These are phyloP conservation scores for Gnaphalium uliginosum DNA, from an alignment of 129 eudicot species.

Conservation along the genomic window DNA sequence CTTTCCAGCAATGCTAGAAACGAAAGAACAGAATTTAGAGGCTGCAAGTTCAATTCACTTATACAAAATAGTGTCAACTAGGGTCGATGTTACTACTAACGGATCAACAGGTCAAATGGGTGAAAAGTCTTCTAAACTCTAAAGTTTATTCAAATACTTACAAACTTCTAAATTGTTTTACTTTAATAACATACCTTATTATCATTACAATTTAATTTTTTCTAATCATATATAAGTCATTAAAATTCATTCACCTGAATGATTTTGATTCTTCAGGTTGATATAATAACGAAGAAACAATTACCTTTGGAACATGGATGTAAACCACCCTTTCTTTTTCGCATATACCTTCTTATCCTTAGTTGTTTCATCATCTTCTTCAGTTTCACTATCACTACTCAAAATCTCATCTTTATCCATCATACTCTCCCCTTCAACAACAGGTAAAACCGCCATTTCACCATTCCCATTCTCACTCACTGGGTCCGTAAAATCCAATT, in stretches of 20 bases:
- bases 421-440: constrained; percentile 87
- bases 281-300: background rate
- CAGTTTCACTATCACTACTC: constrained; percentile 84
- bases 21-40: constrained; percentile 4
- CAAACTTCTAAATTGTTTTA: too few relatives aligned
- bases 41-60: constrained; percentile 6
- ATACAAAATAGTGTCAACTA: background rate
- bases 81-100: background rate
- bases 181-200: too few relatives aligned
- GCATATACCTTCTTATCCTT: constrained; percentile 42
- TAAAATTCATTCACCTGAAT: too few relatives aligned
- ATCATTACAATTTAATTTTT: background rate
- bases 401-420: constrained; percentile 91
- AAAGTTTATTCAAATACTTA: too few relatives aligned
- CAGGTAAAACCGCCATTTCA: constrained; percentile 42
- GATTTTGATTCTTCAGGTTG: background rate
- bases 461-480: constrained; percentile 67
- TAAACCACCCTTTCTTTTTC: constrained; percentile 91
- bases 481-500: constrained; percentile 88
- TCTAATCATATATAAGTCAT: too few relatives aligned
- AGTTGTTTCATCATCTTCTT: constrained; percentile 61
- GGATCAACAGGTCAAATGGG: background rate
- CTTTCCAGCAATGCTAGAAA: constrained; percentile 80
- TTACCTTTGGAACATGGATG: constrained; percentile 96
- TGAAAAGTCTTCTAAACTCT: background rate